These are phyloP conservation scores for Russula abietina DNA, from an alignment of 768 basidiomycete genomes.

Conservation along the genomic window DNA sequence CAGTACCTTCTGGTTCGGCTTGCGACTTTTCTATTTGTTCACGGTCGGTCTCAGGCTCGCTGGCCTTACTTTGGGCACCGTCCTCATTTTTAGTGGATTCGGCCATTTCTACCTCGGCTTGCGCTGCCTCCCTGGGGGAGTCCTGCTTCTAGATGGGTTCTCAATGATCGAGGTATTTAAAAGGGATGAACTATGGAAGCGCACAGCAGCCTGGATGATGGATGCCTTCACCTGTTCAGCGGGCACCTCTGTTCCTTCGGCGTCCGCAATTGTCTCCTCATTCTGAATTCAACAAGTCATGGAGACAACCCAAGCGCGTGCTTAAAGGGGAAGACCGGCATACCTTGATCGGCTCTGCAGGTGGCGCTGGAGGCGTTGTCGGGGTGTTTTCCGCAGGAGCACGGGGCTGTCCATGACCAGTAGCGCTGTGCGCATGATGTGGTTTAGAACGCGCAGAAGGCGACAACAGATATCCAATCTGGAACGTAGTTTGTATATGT, in stretches of 20 bases:
- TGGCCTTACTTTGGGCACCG: conserved; percentile 26
- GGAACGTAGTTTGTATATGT: background rate
- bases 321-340: background rate
- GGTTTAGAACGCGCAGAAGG: conserved; percentile 21
- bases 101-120: conserved; percentile 23
- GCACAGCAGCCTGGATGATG: conserved; percentile 26
- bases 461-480: conserved; percentile 23
- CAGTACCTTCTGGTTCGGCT: conserved; percentile 21
- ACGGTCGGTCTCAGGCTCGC: conserved; percentile 25
- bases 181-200: background rate
- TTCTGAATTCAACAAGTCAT: background rate
- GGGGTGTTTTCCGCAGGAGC: conserved; percentile 44
- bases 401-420: conserved; percentile 49
- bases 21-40: conserved; percentile 28
- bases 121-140: conserved; percentile 28
- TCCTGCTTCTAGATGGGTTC: conserved; percentile 22
- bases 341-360: conserved; percentile 8
- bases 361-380: conserved; percentile 31
- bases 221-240: conserved; percentile 29
- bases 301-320: background rate
- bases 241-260: conserved; percentile 28
- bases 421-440: conserved; percentile 43
- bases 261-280: conserved; percentile 25
- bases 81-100: conserved; percentile 18
- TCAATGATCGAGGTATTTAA: background rate